Evolutionary conservation across 495 filamentous ascomycete genomes (phyloP).

Genomic region (Penicillium egyptiacum): DNA sequence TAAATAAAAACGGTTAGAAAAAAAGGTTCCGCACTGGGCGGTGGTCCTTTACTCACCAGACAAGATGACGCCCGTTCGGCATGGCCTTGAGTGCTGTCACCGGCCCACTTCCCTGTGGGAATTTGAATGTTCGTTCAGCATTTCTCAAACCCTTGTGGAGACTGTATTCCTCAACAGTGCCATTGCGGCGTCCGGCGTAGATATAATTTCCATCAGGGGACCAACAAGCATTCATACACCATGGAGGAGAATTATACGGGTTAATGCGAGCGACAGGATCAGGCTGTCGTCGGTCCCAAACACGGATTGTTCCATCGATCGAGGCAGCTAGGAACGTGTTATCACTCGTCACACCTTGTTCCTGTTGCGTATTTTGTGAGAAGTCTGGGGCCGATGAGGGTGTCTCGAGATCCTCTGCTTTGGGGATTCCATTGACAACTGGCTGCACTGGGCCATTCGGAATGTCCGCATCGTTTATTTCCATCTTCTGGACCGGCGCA

Average conservation of each 20-base stretch:
- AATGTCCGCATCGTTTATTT: slow-evolving; percentile 19
- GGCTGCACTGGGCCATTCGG: slow-evolving; percentile 28
- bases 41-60: slow-evolving; percentile 60
- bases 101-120: slow-evolving; percentile 83
- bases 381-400: slow-evolving; percentile 32
- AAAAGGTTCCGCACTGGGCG: background rate
- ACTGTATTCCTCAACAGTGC: slow-evolving; percentile 91
- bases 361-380: slow-evolving; percentile 30
- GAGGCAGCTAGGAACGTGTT: slow-evolving; percentile 83
- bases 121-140: slow-evolving; percentile 80
- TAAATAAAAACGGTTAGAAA: slow-evolving; percentile 10
- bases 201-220: slow-evolving; percentile 93
- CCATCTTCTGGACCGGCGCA: slow-evolving; percentile 13
- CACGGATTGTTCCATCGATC: slow-evolving; percentile 81
- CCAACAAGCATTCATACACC: slow-evolving; percentile 99
- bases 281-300: slow-evolving; percentile 85
- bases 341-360: slow-evolving; percentile 50
- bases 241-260: slow-evolving; percentile 77
- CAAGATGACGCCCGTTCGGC: slow-evolving; percentile 89
- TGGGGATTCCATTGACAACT: slow-evolving; percentile 51
- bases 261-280: slow-evolving; percentile 76
- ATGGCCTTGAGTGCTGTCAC: slow-evolving; percentile 86
- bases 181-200: slow-evolving; percentile 89
- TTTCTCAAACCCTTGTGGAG: slow-evolving; percentile 77
- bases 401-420: slow-evolving; percentile 48